Base-by-base conservation (phyloP, 805 yeast genomes). In the Saccharomycopsis lassenensis region DNA sequence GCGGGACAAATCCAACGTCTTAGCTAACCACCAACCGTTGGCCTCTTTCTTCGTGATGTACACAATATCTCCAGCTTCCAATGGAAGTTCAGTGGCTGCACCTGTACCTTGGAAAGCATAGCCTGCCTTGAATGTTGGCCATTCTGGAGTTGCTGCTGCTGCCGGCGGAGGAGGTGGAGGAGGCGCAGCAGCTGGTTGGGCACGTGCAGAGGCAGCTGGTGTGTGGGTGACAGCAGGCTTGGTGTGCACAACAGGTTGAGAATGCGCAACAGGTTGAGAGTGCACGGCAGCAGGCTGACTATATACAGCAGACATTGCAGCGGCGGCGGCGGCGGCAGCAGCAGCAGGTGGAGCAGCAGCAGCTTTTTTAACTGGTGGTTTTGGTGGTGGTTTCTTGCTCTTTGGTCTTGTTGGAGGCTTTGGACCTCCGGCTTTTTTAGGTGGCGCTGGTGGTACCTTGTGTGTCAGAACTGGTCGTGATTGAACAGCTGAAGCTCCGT, bases 21-120 rank as follows among this genome's bases (percentile, higher is more conserved):
- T 81, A 7, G 86, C 96, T 40, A 91, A 65, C 49, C 94, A 89
- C 99, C 99, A 91, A 12, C 95, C 95, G 44, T 83, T 87, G 31
- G 77, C 75, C 39, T 79, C 83, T 45, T 79, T 74, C 51, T 71
- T 77, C 2, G 76, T 61, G 23, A 91, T 73, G 43, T 74, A 74
- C 24, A 89, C 75, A 31, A 84, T 62, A 30, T 82, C 81, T 41
- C 82, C 95, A 49, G 79, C 81, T 4, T 67, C 59, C 26, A 89
- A 64, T 5, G 95, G 85, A 41, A 87, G 63, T 48, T 77, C 86
- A 6, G 91, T 77, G 1, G 94, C 77, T 10, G 78, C 69, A 12
- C 89, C 91, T 1, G 86, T 71, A 5, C 95, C 96, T 15, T 77
- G 80, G 57, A 82, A 89, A 48, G 86, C 95, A 53, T 81, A 89